Base-by-base conservation (phyloP, 176 grass and related monocot genomes). In the Hsuehochloa calcarea region DNA sequence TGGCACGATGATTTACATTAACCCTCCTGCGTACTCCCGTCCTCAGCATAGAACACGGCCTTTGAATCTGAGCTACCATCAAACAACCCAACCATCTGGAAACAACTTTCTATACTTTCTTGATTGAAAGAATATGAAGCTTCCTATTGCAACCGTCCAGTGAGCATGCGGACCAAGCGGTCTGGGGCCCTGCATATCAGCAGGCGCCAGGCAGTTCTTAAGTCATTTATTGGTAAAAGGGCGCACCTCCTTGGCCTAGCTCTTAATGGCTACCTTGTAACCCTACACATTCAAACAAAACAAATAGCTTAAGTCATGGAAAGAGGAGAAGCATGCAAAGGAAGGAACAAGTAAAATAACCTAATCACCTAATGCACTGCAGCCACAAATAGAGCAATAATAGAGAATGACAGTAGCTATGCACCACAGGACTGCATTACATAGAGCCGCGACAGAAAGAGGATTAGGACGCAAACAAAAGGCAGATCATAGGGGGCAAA, bases 401-500 rank as follows among this genome's bases (percentile, higher is more conserved):
- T 75, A 90, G 87, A 90, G 74, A 71, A 84, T 54, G 83, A 75
- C 58, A 79, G 64, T 81, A 72, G 66, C 71, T 46, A 65, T 56
- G 81, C 69, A 83, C 80, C 29, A 41, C 56, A 52, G 47, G 63
- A 68, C 62, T 76, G 52, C 52, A 80, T 80, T 54, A 63, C 85
- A 51, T 84, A 70, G 70, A 80, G 75, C 85, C 80, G 43, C 29
- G 85, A 84, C 75, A 84, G 85, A 23, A 11, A 63, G 75, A 74
- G 71, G 92, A 85, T 78, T 89, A 89, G 79, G 81, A 89, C 89
- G 80, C 83, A 87, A 49, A 89, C 83, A 74, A 92, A 91, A 87
- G 84, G 74, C 59, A 67, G 75, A 87, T 78, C 87, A 89, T 87
- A 87, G 84, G 68, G 68, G 80, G 68, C 35, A 26, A 82, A n/a